These are phyloP conservation scores for Chionographis japonica DNA, from an alignment of 106 monocot genomes.

Conservation along the genomic window DNA sequence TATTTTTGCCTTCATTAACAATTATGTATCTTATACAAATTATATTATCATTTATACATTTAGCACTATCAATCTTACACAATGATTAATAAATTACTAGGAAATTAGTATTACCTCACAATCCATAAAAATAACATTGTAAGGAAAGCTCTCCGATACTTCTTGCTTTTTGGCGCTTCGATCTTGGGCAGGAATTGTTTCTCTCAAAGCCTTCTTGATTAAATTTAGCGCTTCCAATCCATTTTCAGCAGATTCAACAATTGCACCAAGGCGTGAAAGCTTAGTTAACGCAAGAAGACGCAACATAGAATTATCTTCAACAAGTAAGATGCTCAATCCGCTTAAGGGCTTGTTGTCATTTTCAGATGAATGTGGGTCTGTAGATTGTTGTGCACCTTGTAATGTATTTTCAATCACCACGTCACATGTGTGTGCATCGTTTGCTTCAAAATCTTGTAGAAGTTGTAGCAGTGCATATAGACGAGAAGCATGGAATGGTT, in stretches of 20 bases:
- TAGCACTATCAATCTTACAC: too few species aligned
- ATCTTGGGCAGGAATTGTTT: conserved; percentile 1
- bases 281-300: conserved; percentile 12
- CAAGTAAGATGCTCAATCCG: conserved; percentile 53
- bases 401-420: background rate
- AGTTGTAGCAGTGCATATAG: conserved; percentile 31
- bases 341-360: conserved; percentile 26
- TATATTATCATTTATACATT: too few species aligned
- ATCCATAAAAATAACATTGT: conserved; percentile 55
- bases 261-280: conserved; percentile 56
- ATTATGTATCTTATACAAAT: too few species aligned
- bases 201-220: conserved; percentile 28
- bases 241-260: conserved; percentile 39
- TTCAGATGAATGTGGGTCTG: too few species aligned
- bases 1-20: too few species aligned
- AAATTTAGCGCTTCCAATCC: conserved; percentile 51
- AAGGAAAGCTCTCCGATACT: conserved; percentile 17
- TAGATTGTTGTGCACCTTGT: too few species aligned
- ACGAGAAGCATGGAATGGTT: conserved; percentile 81
- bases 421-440: conserved; percentile 6
- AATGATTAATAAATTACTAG: background rate
- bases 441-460: conserved; percentile 38
- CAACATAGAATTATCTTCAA: conserved; percentile 46
- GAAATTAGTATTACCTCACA: conserved; percentile 55
- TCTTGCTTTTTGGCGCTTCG: background rate